Percentiles rank a stretch among this genome's conserved stretches.
These are phyloP conservation scores for Aspergillus floridensis DNA, from an alignment of 2,329 filamentous ascomycete species.

Conservation along the genomic window DNA sequence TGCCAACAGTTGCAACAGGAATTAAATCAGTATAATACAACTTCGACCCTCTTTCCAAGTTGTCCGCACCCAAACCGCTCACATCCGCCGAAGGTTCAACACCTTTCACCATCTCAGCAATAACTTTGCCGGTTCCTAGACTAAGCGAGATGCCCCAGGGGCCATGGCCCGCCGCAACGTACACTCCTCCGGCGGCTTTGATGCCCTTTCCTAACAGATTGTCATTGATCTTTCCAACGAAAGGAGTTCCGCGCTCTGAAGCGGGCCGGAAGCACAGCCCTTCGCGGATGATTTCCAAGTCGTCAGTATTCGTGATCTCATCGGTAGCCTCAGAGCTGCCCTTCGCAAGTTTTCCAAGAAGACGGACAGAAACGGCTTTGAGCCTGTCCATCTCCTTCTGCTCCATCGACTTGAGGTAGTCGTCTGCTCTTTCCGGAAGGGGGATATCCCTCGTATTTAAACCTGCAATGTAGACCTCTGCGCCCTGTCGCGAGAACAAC, in stretches of 20 bases:
- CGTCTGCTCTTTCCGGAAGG: constrained; percentile 55
- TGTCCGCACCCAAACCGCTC: constrained; percentile 45
- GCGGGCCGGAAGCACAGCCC: constrained; percentile 72
- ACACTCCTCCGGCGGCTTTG: constrained; percentile 57
- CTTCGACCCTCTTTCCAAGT: not conserved
- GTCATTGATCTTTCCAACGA: constrained; percentile 60
- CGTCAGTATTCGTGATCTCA: constrained; percentile 41
- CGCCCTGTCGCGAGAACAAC: constrained; percentile 64
- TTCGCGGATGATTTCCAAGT: constrained; percentile 62
- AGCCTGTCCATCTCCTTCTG: constrained; percentile 38
- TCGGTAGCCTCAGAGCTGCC: constrained; percentile 14
- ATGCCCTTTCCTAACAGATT: constrained; percentile 56
- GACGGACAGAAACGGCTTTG: constrained; percentile 30
- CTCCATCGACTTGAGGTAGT: constrained; percentile 41
- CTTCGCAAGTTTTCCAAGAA: constrained; percentile 32
- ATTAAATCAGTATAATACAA: no score
- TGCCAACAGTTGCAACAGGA: no score
- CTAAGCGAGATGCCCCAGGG: constrained; percentile 69
- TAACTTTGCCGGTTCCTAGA: constrained; percentile 67
- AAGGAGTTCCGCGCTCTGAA: constrained; percentile 61
- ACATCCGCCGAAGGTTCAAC: constrained; percentile 60
- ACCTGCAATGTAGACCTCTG: constrained; percentile 71
- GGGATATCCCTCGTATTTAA: constrained; percentile 62
- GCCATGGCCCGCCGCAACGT: constrained; percentile 69
- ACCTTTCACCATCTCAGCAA: constrained; percentile 68